phyloP scores from a whole-genome alignment of 2,329 filamentous ascomycete species.

The Mycosphaerella sp. region DNA sequence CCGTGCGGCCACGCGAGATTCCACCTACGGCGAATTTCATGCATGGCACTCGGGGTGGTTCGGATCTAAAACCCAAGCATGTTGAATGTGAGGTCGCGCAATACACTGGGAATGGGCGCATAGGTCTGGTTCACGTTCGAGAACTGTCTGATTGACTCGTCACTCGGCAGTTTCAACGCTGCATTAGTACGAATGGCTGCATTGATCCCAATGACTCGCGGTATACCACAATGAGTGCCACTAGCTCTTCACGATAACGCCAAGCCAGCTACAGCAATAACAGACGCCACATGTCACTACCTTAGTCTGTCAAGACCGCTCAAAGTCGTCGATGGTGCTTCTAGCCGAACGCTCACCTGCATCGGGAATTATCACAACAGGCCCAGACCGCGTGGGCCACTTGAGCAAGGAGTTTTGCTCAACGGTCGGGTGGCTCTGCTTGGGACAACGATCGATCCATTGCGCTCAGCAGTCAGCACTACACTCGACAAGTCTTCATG shows the following conservation, averaged over 20 bases:
- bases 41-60: background rate
- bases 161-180: background rate
- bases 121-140: background rate
- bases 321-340: background rate
- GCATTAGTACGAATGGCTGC: background rate
- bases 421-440: too few relatives aligned
- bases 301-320: background rate
- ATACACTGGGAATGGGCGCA: background rate
- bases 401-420: too few relatives aligned
- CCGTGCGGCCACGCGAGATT: conserved; percentile 10
- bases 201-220: background rate
- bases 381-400: too few relatives aligned
- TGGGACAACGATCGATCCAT: background rate
- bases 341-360: background rate
- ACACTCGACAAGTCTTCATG: too few relatives aligned
- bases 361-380: too few relatives aligned
- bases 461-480: background rate
- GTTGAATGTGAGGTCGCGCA: background rate
- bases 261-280: background rate
- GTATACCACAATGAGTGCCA: background rate
- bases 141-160: background rate
- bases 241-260: background rate
- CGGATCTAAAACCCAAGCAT: background rate
- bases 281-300: background rate
- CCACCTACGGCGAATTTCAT: background rate